Conservation (phyloP, 1,284 basidiomycete species). For the Ceratobasidium sp. region DNA sequence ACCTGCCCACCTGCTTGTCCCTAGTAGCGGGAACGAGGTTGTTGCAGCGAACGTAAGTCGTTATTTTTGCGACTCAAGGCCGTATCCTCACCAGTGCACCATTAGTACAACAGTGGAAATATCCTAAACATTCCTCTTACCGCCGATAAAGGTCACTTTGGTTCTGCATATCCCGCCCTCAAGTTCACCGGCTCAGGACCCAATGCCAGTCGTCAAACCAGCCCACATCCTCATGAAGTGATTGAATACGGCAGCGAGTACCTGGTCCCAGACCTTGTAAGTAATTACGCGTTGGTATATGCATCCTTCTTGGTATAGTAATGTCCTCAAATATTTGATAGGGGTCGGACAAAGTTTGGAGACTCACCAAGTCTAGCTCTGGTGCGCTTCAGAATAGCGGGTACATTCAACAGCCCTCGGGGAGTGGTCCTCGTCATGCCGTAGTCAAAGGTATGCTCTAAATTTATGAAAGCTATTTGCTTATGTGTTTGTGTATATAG, state of each 20-base stretch:
- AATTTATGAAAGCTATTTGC: constrained; percentile 22
- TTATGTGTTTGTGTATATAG: constrained; percentile 55
- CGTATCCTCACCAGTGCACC: neutral
- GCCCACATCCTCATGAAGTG: constrained; percentile 50
- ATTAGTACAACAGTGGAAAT: constrained; percentile 46
- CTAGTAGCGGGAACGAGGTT: constrained; percentile 44
- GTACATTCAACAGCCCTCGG: constrained; percentile 70
- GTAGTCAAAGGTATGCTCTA: constrained; percentile 63
- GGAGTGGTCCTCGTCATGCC: constrained; percentile 77
- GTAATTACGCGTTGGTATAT: constrained; percentile 15
- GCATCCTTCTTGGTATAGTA: neutral
- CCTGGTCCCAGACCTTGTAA: constrained; percentile 49
- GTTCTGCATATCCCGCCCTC: constrained; percentile 17
- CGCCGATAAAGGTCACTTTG: constrained; percentile 38
- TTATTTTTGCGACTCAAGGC: neutral
- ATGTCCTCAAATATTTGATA: constrained; percentile 1
- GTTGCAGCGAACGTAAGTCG: constrained; percentile 48
- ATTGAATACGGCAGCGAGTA: constrained; percentile 47
- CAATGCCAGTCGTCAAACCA: constrained; percentile 43
- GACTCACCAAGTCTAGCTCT: constrained; percentile 53
- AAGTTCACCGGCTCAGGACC: constrained; percentile 48
- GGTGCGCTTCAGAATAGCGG: constrained; percentile 67
- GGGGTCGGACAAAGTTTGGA: constrained; percentile 51
- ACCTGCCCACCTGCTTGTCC: constrained; percentile 45
- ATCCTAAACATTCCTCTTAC: constrained; percentile 35